Conservation (phyloP, 495 filamentous ascomycete species). For the Aspergillus egyptiacus region DNA sequence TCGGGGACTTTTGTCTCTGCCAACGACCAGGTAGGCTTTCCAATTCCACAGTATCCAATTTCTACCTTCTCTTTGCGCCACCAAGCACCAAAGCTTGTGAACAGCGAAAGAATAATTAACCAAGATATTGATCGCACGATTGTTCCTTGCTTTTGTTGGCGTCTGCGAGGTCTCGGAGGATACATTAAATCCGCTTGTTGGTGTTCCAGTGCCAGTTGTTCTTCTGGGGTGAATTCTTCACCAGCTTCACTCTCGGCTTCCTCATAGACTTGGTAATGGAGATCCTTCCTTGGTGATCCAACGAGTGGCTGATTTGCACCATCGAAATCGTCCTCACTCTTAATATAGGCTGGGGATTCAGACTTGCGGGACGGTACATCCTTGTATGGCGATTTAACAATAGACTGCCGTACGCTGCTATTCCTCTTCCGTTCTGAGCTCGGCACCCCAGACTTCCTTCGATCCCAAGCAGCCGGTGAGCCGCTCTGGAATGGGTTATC, state of each 20-base stretch:
- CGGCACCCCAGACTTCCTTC: constrained; percentile 20
- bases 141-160: constrained; percentile 28
- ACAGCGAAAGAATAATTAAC: constrained; percentile 57
- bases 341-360: constrained; percentile 26
- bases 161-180: constrained; percentile 29
- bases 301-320: constrained; percentile 29
- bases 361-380: constrained; percentile 36
- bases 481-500: constrained; percentile 97
- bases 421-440: constrained; percentile 46
- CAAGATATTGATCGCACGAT: constrained; percentile 51
- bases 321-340: constrained; percentile 36
- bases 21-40: constrained; percentile 53
- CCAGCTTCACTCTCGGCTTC: constrained; percentile 50
- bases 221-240: constrained; percentile 92
- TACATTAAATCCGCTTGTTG: constrained; percentile 44
- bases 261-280: constrained; percentile 36
- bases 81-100: constrained; percentile 70
- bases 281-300: constrained; percentile 29
- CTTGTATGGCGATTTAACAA: constrained; percentile 29
- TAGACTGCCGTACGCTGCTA: constrained; percentile 39
- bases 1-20: constrained; percentile 55
- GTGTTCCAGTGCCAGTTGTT: constrained; percentile 66
- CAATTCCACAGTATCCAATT: constrained; percentile 90
- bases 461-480: constrained; percentile 43
- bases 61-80: constrained; percentile 92